These are phyloP conservation scores for Globisporangium acanthophoron DNA, from an alignment of 352 stramenopile species.

Conservation along the genomic window DNA sequence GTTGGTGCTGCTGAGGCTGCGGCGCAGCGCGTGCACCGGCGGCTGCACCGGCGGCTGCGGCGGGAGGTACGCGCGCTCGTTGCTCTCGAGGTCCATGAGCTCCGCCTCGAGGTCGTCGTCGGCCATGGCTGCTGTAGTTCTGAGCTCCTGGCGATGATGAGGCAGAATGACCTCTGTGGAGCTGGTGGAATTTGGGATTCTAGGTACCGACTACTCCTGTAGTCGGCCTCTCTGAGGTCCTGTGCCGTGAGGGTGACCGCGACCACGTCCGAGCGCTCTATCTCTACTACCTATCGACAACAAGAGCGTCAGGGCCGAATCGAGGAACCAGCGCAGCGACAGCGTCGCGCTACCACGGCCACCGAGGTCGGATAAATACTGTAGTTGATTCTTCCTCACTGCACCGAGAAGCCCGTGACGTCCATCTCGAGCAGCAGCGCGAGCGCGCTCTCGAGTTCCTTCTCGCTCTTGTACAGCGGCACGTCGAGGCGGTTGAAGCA, in stretches of 20 bases:
- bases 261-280: too few relatives aligned
- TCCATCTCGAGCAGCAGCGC: conserved; percentile 87
- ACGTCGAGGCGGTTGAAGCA: conserved; percentile 77
- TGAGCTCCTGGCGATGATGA: background rate
- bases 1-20: conserved; percentile 7
- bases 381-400: conserved; percentile 27
- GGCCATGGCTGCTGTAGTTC: background rate
- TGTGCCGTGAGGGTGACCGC: too few relatives aligned
- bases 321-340: too few relatives aligned
- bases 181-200: background rate
- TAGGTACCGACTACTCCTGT: background rate
- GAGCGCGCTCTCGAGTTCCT: conserved; percentile 83
- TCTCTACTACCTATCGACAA: too few relatives aligned
- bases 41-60: conserved; percentile 6
- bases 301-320: too few relatives aligned
- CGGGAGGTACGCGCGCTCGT: conserved; percentile 54
- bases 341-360: too few relatives aligned
- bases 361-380: too few relatives aligned
- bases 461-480: conserved; percentile 81
- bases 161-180: too few relatives aligned
- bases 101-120: conserved; percentile 47
- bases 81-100: conserved; percentile 58
- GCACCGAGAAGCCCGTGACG: conserved; percentile 87
- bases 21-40: conserved; percentile 7
- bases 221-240: too few relatives aligned